phyloP scores from a whole-genome alignment of 2,329 filamentous ascomycete genomes.

The Onygenales sp. region DNA sequence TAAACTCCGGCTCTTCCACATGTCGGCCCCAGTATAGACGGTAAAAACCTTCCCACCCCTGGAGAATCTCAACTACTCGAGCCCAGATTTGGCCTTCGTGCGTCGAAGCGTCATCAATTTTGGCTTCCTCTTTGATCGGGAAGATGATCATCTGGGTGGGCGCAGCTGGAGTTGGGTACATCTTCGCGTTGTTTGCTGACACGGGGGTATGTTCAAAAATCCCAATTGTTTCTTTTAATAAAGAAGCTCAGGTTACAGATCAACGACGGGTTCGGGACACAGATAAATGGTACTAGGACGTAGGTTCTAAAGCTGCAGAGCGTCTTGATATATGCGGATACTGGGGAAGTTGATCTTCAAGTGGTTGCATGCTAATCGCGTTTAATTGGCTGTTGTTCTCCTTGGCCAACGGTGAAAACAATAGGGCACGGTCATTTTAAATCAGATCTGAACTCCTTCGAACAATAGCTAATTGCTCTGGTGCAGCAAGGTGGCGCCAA shows the following conservation, averaged over 20 bases:
- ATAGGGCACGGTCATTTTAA: no score
- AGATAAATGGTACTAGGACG: no score
- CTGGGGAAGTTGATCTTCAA: not conserved
- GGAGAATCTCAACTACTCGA: conserved; percentile 12
- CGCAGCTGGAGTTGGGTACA: not conserved
- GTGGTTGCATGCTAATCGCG: not conserved
- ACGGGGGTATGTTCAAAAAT: not conserved
- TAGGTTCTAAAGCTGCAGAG: no score
- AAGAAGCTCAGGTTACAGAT: not conserved
- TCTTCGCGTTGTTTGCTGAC: not conserved
- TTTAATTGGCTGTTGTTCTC: not conserved
- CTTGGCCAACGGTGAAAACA: no score
- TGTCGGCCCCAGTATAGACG: conserved; percentile 23
- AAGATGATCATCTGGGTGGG: not conserved
- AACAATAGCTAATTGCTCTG: no score
- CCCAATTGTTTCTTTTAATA: not conserved
- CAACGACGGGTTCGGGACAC: no score
- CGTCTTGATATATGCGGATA: no score
- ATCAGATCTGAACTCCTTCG: no score
- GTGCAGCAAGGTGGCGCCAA: no score
- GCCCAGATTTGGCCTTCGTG: conserved; percentile 15
- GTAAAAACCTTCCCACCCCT: conserved; percentile 15
- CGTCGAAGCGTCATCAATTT: not conserved
- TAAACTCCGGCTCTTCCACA: conserved; percentile 19
- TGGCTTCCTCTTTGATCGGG: not conserved